Percentiles rank a stretch among this genome's conserved stretches.
phyloP scores from a whole-genome alignment of 208 protist species.

The Blastocrithidia nonstop region DNA sequence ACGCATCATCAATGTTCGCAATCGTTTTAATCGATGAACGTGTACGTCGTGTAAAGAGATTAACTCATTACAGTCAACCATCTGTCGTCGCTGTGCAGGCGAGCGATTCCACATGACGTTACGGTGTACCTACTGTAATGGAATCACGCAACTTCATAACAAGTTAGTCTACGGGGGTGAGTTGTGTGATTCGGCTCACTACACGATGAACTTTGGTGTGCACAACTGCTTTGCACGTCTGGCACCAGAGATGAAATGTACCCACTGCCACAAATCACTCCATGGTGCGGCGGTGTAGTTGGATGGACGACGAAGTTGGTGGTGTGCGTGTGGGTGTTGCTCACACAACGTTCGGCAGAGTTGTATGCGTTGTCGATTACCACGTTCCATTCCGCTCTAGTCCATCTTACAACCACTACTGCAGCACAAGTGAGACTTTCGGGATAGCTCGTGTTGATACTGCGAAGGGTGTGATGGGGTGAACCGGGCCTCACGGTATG shows the following conservation, averaged over 20 bases:
- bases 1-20: constrained; percentile 33
- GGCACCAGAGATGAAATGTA: constrained; percentile 20
- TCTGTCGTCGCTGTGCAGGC: constrained; percentile 28
- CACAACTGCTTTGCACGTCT: constrained; percentile 26
- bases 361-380: constrained; percentile 51
- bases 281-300: constrained; percentile 24
- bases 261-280: constrained; percentile 16
- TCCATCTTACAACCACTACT: no score
- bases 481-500: constrained; percentile 33
- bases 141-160: constrained; percentile 16
- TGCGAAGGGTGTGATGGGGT: constrained; percentile 50
- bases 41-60: constrained; percentile 40
- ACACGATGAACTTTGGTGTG: constrained; percentile 10
- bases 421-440: constrained; percentile 47
- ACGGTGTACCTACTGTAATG: constrained; percentile 19
- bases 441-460: constrained; percentile 40
- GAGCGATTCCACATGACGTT: constrained; percentile 40
- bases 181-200: constrained; percentile 5
- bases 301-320: constrained; percentile 15
- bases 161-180: constrained; percentile 17
- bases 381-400: constrained; percentile 15
- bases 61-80: constrained; percentile 33
- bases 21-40: constrained; percentile 43
- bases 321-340: constrained; percentile 43
- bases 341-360: constrained; percentile 12